A percentile compares a stretch with the other conserved stretches of the same genome.
Evolutionary conservation across 208 protist species (phyloP).

Genomic region (Acanthamoeba triangularis): DNA sequence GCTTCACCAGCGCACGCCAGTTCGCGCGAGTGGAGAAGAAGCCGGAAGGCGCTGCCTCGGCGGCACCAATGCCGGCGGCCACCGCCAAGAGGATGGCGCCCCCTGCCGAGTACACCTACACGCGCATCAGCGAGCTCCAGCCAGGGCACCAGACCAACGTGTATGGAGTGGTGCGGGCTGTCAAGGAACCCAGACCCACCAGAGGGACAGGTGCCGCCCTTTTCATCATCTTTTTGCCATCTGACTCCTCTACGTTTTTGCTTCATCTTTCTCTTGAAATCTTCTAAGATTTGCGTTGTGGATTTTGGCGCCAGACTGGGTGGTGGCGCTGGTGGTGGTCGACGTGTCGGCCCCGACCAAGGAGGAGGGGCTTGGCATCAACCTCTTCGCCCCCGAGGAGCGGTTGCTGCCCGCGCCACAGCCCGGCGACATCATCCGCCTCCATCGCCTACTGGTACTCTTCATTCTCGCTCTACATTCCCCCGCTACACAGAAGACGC

Average conservation of each 20-base stretch:
- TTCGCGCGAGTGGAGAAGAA: neutral
- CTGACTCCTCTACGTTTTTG: neutral
- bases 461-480: neutral
- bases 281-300: neutral
- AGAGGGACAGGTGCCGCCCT: neutral
- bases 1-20: constrained; percentile 52
- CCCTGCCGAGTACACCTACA: constrained; percentile 33
- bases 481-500: too few relatives aligned
- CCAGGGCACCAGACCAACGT: neutral
- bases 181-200: neutral
- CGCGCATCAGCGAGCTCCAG: constrained; percentile 23
- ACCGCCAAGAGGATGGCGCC: neutral
- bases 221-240: neutral
- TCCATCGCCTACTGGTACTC: neutral
- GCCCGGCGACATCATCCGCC: neutral
- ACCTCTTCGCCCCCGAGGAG: constrained; percentile 14
- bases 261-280: neutral
- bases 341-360: constrained; percentile 32
- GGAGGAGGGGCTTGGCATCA: constrained; percentile 8
- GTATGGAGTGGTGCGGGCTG: neutral
- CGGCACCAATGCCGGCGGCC: neutral
- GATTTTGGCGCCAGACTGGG: neutral
- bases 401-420: neutral
- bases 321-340: neutral
- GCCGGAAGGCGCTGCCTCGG: neutral